Evolutionary conservation across 2,329 filamentous ascomycete genomes (phyloP), one percentile per base, ranked within the genome.

Genomic region (Neopestalotiopsis rosae): DNA sequence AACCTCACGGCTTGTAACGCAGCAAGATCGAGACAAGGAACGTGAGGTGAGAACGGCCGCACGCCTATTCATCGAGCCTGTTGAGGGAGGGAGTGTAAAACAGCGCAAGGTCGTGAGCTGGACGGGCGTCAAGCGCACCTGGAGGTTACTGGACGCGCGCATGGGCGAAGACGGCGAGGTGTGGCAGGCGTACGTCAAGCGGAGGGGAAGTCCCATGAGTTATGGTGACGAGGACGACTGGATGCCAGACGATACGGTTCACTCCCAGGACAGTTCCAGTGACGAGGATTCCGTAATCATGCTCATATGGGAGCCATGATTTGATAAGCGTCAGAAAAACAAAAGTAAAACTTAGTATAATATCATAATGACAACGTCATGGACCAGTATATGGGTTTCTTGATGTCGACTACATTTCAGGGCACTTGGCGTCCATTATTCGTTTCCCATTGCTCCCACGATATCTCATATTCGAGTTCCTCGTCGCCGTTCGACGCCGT

Each of bases 141-240:
- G 83, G 83, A 71, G 69, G 40, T 72, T 86, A 67, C 68, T 84
- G 57, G 83, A 86, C 71, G 78, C 82, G 12, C 75, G 75, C 4
- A 71, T 76, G 1, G 77, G 76, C 2, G 71, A 76, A 1, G 72
- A 78, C 20, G 82, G 83, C 9, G 77, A 79, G 57, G 81, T 86
- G 2, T 83, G 83, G 83, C 84, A 86, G 76, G 83, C 82, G 0
- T 86, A 86, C 58, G 74, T 84, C 20, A 84, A 82, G 75, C 74
- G 66, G 49, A 65, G 65, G 24, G 73, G 71, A 13, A 67, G 65
- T 28, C 62, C 67, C 4, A 69, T 67, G 17, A 38, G 67, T 24
- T 72, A 70, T 28, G 72, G 69, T n/a, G 71, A 75, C 13, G 62
- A 72, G 49, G 71, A 74, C 52, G 66, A 71, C 9, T 61, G 70